These are phyloP conservation scores for Blastobotrys attinorum DNA, from an alignment of 805 yeast species.

Conservation along the genomic window DNA sequence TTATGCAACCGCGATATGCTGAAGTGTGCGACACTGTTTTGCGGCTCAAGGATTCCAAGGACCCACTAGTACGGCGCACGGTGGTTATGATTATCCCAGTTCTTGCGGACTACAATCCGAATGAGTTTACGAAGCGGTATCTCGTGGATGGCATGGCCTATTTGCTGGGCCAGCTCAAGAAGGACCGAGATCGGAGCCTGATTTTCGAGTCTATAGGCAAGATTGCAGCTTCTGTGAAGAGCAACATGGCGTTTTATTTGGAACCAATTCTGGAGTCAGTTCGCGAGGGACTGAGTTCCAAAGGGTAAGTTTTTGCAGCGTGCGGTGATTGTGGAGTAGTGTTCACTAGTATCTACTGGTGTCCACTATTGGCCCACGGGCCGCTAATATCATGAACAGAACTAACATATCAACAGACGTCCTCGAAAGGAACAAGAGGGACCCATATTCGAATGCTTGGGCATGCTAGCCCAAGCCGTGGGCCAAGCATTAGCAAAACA, in stretches of 20 bases:
- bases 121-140: slow-evolving; percentile 68
- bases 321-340: no score
- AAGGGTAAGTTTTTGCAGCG: slow-evolving; percentile 31
- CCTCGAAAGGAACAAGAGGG: slow-evolving; percentile 69
- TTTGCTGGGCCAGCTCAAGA: slow-evolving; percentile 69
- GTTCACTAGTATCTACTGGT: no score
- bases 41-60: slow-evolving; percentile 67
- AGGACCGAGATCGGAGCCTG: slow-evolving; percentile 66
- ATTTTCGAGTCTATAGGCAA: slow-evolving; percentile 78
- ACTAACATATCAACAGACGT: slow-evolving; percentile 30
- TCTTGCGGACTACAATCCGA: slow-evolving; percentile 69
- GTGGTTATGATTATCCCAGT: slow-evolving; percentile 79
- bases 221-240: slow-evolving; percentile 67
- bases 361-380: no score
- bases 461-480: slow-evolving; percentile 77
- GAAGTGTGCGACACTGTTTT: slow-evolving; percentile 70
- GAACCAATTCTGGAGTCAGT: slow-evolving; percentile 82
- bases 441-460: slow-evolving; percentile 81
- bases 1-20: slow-evolving; percentile 63
- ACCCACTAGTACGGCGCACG: slow-evolving; percentile 69
- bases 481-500: slow-evolving; percentile 92
- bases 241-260: slow-evolving; percentile 77
- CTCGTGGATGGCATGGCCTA: slow-evolving; percentile 72
- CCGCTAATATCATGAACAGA: background rate
- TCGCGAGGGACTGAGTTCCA: slow-evolving; percentile 65